phyloP scores from a whole-genome alignment of 441 rosid species.

The Gossypium lobatum region DNA sequence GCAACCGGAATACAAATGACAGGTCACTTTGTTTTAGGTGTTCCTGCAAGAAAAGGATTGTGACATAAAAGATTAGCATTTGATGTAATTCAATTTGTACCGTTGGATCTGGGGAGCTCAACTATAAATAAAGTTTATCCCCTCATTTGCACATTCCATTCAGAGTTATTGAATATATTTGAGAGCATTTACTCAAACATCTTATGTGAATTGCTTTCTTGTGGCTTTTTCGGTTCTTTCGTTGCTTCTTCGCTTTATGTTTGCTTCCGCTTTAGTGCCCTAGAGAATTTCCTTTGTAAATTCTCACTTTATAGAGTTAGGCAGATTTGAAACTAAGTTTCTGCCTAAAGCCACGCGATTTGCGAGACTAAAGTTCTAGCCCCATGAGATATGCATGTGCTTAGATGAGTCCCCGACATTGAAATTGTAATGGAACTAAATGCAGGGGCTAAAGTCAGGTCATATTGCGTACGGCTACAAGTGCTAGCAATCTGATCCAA shows the following conservation, averaged over 20 bases:
- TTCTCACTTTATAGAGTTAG: no score
- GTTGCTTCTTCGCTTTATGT: no score
- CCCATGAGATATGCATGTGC: neutral
- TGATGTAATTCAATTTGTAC: neutral
- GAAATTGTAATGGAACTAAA: neutral
- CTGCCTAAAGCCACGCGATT: no score
- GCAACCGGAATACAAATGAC: conserved; percentile 90
- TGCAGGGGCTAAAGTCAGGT: neutral
- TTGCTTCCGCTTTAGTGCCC: no score
- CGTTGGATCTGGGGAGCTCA: no score
- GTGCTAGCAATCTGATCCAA: neutral
- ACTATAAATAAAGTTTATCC: no score
- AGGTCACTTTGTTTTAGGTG: conserved; percentile 88
- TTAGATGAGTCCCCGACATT: neutral
- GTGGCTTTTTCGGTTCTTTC: no score
- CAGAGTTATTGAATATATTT: no score
- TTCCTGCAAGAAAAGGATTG: conserved; percentile 55
- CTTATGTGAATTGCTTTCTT: no score
- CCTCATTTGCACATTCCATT: no score
- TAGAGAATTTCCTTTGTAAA: no score
- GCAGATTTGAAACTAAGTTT: neutral
- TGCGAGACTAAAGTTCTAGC: no score
- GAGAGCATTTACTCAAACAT: neutral
- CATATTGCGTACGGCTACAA: neutral
- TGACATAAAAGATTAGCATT: conserved; percentile 9